A percentile compares a stretch with the other conserved stretches of the same genome.
Conservation (phyloP, 129 eudicot species). For the Erigeron canadensis region DNA sequence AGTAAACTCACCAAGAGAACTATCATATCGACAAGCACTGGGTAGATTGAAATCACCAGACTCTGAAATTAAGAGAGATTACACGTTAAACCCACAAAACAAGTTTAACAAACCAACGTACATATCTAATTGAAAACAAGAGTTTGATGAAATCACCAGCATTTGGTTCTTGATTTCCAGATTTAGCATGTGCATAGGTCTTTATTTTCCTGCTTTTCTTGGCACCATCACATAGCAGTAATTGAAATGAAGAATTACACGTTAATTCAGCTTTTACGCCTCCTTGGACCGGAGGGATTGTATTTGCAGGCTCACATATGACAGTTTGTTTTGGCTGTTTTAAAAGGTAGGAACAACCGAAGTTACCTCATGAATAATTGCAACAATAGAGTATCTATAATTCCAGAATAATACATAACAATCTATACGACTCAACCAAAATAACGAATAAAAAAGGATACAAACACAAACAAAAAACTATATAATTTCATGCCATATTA, state of each 20-base stretch:
- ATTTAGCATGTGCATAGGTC: slow-evolving; percentile 27
- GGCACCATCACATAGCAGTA: slow-evolving; percentile 15
- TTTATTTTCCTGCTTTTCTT: slow-evolving; percentile 38
- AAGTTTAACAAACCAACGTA: neutral
- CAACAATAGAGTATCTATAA: neutral
- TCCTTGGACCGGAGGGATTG: slow-evolving; percentile 22
- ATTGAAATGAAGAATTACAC: slow-evolving; percentile 32
- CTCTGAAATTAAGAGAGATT: slow-evolving; percentile 37
- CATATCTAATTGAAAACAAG: slow-evolving; percentile 4
- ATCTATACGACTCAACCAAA: neutral
- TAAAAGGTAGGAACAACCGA: neutral
- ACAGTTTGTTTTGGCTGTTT: slow-evolving; percentile 14
- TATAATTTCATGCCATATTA: neutral
- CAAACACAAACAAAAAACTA: neutral
- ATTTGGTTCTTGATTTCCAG: slow-evolving; percentile 34
- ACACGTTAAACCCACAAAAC: neutral
- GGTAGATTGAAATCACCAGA: slow-evolving; percentile 33
- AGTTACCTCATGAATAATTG: neutral
- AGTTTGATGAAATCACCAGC: slow-evolving; percentile 36
- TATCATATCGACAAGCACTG: slow-evolving; percentile 62
- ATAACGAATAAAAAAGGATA: neutral
- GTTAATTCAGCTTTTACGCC: slow-evolving; percentile 31
- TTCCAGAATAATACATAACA: neutral
- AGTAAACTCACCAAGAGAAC: slow-evolving; percentile 62
- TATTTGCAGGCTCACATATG: slow-evolving; percentile 23